These are phyloP conservation scores for Colletotrichum abscissum DNA, from an alignment of 2,329 filamentous ascomycete genomes.

Conservation along the genomic window DNA sequence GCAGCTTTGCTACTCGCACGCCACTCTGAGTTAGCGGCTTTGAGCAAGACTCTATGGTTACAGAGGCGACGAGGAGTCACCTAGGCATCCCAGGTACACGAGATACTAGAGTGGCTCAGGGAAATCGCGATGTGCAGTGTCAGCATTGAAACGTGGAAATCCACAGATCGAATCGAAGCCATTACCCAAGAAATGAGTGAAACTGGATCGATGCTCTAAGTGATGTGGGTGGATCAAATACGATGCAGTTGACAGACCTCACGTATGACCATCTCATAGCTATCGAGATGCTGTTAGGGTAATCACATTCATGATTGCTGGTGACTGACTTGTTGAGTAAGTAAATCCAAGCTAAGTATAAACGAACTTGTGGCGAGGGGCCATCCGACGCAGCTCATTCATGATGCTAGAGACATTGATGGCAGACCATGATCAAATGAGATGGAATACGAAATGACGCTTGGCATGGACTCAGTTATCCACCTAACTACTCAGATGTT, in stretches of 20 bases:
- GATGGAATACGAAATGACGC: not conserved
- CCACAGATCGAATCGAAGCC: not conserved
- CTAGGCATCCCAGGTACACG: not conserved
- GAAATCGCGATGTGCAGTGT: not conserved
- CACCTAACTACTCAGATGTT: not conserved
- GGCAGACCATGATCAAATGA: not conserved
- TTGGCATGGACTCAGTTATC: not conserved
- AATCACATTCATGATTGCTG: too few relatives aligned
- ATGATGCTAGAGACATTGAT: not conserved
- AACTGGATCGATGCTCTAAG: too few relatives aligned
- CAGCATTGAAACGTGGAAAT: not conserved
- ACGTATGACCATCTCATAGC: too few relatives aligned
- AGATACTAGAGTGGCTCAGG: not conserved
- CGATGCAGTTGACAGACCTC: too few relatives aligned
- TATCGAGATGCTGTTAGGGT: too few relatives aligned
- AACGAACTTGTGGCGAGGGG: too few relatives aligned
- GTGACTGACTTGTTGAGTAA: too few relatives aligned
- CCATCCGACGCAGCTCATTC: not conserved
- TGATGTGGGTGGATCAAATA: too few relatives aligned
- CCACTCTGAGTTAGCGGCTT: not conserved
- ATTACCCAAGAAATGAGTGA: too few relatives aligned
- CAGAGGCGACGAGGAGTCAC: not conserved
- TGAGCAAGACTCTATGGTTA: not conserved
- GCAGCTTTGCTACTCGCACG: not conserved
- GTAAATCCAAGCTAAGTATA: too few relatives aligned